Conservation (phyloP, 768 basidiomycete genomes). For the Lactifluus pinguis region DNA sequence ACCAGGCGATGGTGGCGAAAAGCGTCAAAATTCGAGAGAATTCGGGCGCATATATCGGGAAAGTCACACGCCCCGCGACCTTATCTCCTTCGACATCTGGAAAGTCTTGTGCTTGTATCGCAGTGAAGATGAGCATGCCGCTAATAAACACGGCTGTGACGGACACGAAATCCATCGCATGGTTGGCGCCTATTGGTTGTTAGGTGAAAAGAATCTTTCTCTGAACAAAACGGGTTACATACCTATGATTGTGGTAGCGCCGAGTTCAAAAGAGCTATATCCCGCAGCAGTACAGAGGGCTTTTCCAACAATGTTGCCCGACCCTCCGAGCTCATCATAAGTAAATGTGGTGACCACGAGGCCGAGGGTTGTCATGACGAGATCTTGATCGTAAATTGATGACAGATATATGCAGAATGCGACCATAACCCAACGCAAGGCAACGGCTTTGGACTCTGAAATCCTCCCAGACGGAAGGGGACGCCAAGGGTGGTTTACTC, state of each 20-base stretch:
- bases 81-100: conserved; percentile 22
- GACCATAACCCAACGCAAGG: conserved; percentile 19
- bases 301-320: conserved; percentile 14
- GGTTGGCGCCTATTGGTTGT: background rate
- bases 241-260: conserved; percentile 16
- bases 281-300: conserved; percentile 19
- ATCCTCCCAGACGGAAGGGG: conserved; percentile 23
- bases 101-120: conserved; percentile 23
- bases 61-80: conserved; percentile 18
- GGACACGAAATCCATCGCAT: conserved; percentile 13
- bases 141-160: conserved; percentile 16
- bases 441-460: conserved; percentile 10
- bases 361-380: conserved; percentile 17
- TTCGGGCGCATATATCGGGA: conserved; percentile 20
- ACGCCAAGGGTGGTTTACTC: conserved; percentile 22
- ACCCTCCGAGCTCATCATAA: conserved; percentile 12
- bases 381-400: conserved; percentile 10
- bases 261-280: conserved; percentile 20
- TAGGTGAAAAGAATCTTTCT: background rate
- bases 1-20: conserved; percentile 19
- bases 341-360: conserved; percentile 19
- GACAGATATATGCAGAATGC: conserved; percentile 16
- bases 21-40: conserved; percentile 19
- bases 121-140: conserved; percentile 19
- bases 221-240: background rate